A percentile compares a stretch with the other conserved stretches of the same genome.
phyloP scores from a whole-genome alignment of 768 basidiomycete species.

The Neoboletus subvelutipes region DNA sequence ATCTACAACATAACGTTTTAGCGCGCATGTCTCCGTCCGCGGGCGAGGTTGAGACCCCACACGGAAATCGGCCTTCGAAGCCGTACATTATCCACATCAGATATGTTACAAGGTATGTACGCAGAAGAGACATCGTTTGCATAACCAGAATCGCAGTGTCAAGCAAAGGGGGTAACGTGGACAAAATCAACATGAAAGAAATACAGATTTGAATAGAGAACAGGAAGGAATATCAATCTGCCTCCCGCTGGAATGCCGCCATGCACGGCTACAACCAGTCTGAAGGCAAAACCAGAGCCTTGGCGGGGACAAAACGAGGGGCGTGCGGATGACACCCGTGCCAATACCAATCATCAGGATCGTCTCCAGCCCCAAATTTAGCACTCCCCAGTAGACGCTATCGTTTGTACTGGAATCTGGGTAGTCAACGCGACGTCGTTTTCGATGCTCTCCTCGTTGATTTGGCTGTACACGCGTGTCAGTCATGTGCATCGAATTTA shows the following conservation, averaged over 20 bases:
- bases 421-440: constrained; percentile 3
- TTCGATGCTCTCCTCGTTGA: background rate
- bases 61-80: background rate
- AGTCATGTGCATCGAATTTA: background rate
- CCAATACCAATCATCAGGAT: too few relatives aligned
- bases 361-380: background rate
- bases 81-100: background rate
- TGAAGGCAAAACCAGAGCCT: background rate
- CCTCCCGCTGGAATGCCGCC: background rate
- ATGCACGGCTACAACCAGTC: background rate
- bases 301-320: too few relatives aligned
- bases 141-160: background rate
- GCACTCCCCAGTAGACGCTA: background rate
- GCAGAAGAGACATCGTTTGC: too few relatives aligned
- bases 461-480: background rate
- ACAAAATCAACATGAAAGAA: background rate
- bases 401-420: constrained; percentile 2
- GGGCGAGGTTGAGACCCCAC: background rate
- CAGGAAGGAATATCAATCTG: background rate
- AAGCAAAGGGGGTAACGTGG: background rate
- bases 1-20: background rate
- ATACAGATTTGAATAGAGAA: background rate
- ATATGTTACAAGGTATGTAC: background rate
- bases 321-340: background rate
- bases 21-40: background rate